phyloP scores from a whole-genome alignment of 2,329 filamentous ascomycete genomes.

The Penicillium sp. region DNA sequence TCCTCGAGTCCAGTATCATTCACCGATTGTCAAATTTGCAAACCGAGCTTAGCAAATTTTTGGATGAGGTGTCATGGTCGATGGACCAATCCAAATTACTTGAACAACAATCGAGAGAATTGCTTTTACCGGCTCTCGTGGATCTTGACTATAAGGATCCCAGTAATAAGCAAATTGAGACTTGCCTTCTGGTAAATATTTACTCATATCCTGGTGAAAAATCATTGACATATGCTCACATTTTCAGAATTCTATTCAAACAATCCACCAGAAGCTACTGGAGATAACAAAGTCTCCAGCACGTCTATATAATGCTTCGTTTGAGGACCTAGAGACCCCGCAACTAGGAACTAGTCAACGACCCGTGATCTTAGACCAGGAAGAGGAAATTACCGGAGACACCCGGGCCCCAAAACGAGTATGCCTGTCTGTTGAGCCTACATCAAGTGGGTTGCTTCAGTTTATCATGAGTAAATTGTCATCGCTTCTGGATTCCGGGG shows the following conservation, averaged over 20 bases:
- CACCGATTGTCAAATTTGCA: conserved; percentile 33
- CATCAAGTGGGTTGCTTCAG: conserved; percentile 30
- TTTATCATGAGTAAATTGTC: conserved; percentile 40
- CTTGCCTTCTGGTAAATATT: conserved; percentile 37
- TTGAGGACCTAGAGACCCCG: background rate
- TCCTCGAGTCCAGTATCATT: conserved; percentile 31
- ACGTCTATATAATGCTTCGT: background rate
- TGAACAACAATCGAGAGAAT: conserved; percentile 29
- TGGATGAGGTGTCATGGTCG: conserved; percentile 31
- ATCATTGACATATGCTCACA: conserved; percentile 17
- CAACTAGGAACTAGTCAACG: conserved; percentile 11
- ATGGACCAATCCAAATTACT: conserved; percentile 23
- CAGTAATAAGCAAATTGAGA: conserved; percentile 27
- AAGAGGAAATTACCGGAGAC: conserved; percentile 21
- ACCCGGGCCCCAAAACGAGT: conserved; percentile 39
- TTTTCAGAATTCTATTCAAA: conserved; percentile 29
- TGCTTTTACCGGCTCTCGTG: conserved; percentile 30
- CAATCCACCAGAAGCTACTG: conserved; percentile 18
- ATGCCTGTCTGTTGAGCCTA: conserved; percentile 42
- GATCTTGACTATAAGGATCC: conserved; percentile 26
- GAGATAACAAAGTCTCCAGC: background rate
- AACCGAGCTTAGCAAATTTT: conserved; percentile 30
- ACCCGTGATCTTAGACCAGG: conserved; percentile 7
- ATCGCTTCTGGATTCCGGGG: conserved; percentile 39
- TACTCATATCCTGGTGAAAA: background rate